Evolutionary conservation across 1,284 basidiomycete genomes (phyloP), one percentile per base, ranked within the genome.

Genomic region (Retiboletus flavoniger): DNA sequence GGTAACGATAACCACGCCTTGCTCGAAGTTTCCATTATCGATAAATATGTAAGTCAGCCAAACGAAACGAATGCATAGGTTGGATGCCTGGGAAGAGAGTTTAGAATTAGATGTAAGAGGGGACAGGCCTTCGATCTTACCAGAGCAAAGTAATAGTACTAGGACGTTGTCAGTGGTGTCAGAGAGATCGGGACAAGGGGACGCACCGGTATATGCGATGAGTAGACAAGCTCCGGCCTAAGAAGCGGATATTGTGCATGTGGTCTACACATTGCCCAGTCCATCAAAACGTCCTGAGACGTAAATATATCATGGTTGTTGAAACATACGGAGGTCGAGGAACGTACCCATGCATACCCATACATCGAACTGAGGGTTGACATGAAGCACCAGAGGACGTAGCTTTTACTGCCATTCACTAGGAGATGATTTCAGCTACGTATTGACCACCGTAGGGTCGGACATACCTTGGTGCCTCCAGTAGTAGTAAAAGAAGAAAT

Each of bases 11-110:
- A 92, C 94, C 0, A 82, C 75, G 19, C 89, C 79, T 24, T 89
- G 51, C 48, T 80, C 76, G 50, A 80, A 71, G 60, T 76, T 75
- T 1, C 80, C 77, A 0, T 79, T 78, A 0, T 72, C 61, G 14
- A 65, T 60, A 4, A 90, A 87, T 40, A 95, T 79, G 65, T 95
- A 95, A 55, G 88, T 76, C 8, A 93, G 64, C 91, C 93, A 98
- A 31, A 81, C 75, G 69, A 93, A 96, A 34, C 94, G 83, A 55
- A 94, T 74, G 31, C 90, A 46, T 13, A 89, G 66, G 72, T 98
- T 93, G 4, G 83, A 74, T 21, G 87, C 61, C 89, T 91, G 54
- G 7, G 16, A 40, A 8, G 42, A 59, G 26, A 39, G 11, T 13
- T 55, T 34, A 7, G 19, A 16, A 4, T 38, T n/a, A 50, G 38